Evolutionary conservation across 768 basidiomycete species (phyloP), one percentile per base, ranked within the genome.

Genomic region (Fistulinella prunicolor): DNA sequence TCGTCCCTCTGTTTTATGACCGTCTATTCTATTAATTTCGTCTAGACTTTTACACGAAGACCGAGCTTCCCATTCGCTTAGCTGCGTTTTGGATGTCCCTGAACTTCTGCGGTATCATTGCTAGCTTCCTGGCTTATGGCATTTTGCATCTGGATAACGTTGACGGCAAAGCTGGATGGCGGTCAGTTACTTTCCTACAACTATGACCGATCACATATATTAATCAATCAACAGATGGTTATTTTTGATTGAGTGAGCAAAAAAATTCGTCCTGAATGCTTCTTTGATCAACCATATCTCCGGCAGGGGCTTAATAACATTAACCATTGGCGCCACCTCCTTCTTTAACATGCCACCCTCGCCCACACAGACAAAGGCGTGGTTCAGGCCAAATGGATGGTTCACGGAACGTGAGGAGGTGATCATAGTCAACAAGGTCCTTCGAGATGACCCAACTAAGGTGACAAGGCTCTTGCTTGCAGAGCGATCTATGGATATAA

Each of bases 371-470:
- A 81, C 82, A 1, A 78, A 73, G 49, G 61, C 71, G 1, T 77
- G 79, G 76, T 81, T 77, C 68, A 61, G 81, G 38, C 78, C 77
- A 0, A 76, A 78, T 30, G 80, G 81, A 0, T 85, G 82, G 82
- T 83, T 83, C 59, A 79, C 75, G 0, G 79, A 81, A 40, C 67
- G 77, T 17, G 79, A 84, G 51, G 83, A 84, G 54, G 64, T 70
- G 1, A 85, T 86, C 41, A 72, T 81, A 1, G 80, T 83, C 3
- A 74, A 76, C 36, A 73, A 80, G 10, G 69, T 85, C n/a, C 66
- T 85, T 17, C 71, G 82, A 6, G 82, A 84, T 59, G 82, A 84
- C 58, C 82, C 82, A n/a, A n/a, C n/a, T n/a, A n/a, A n/a, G n/a
- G n/a, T n/a, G n/a, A n/a, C n/a, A n/a, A n/a, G n/a, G n/a, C n/a